Evolutionary conservation across 805 yeast genomes (phyloP), one percentile per base, ranked within the genome.

Genomic region (Komagataella kurtzmanii): DNA sequence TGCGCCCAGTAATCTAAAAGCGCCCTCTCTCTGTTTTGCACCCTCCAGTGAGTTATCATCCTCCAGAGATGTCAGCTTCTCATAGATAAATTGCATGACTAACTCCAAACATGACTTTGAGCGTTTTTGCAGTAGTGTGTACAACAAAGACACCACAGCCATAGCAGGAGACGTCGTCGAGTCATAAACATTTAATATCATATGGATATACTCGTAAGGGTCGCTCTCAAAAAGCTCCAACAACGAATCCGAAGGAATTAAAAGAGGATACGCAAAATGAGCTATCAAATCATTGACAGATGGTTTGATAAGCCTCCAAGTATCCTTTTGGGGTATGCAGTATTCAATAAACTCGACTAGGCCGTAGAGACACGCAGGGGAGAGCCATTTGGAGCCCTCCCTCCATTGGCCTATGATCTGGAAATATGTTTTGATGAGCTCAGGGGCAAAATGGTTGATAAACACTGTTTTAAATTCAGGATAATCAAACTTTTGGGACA

Each of bases 191-290:
- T 83, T 88, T 59, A 88, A 73, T 47, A 80, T 79, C 57, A 83
- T 74, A 65, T 87, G 90, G 55, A 93, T 85, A 63, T 89, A 93
- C 63, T 91, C 97, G 50, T 79, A 85, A 7, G 98, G 98, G 61
- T 91, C 97, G 55, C 77, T 79, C 55, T 89, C 95, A 67, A 87
- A 91, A 17, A 79, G 66, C 55, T 86, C 95, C 54, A 89, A 69
- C 19, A 80, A 79, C 2, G 78, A 80, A 54, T 84, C 85, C 6
- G 76, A 73, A 7, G 96, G 90, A 57, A 87, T 77, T 50, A 91
- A 68, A 51, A 88, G 65, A 3, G 97, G 97, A 68, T 76, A 90
- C 6, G 90, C 73, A 54, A 91, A 80, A 58, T 84, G 88, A 8
- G 82, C 69, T 44, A 91, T 71, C 30, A 91, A 65, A 6, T 76